Conservation (phyloP, 164 flowering plant species). For the Chloranthus sessilifolius region DNA sequence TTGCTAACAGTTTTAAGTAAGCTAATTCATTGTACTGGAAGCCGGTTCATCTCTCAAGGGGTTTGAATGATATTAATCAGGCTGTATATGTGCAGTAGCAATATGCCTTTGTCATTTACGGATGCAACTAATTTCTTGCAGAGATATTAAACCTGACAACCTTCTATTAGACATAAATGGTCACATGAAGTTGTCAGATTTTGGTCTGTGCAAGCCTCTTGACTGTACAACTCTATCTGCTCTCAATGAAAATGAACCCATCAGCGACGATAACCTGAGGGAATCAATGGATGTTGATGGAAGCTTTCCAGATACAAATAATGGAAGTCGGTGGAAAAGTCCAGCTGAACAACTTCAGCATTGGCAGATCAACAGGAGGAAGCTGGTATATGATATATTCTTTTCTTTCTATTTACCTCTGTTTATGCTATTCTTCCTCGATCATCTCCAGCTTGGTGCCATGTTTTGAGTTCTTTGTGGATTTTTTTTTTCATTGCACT, state of each 20-base stretch:
- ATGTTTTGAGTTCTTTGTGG: background rate
- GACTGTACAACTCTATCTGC: constrained; percentile 67
- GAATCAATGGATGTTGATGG: constrained; percentile 83
- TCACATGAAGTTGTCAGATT: constrained; percentile 96
- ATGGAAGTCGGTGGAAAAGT: constrained; percentile 72
- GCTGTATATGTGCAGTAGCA: background rate
- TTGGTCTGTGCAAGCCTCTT: constrained; percentile 97
- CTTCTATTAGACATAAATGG: constrained; percentile 85
- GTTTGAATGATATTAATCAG: constrained; percentile 2
- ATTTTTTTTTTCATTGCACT: background rate
- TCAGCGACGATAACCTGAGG: constrained; percentile 56
- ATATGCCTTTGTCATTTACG: constrained; percentile 5
- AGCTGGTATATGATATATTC: constrained; percentile 41
- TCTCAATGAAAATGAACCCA: constrained; percentile 65
- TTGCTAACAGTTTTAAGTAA: background rate
- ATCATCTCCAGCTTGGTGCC: background rate
- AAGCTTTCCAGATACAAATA: constrained; percentile 35
- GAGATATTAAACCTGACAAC: constrained; percentile 97
- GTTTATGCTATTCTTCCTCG: background rate
- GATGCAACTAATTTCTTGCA: constrained; percentile 22
- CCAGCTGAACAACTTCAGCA: constrained; percentile 83
- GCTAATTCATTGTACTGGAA: background rate
- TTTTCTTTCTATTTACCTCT: background rate
- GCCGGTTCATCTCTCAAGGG: background rate
- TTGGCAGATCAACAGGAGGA: constrained; percentile 90